Conservation (phyloP, 306 rosid genomes). For the Boehmeria nivea region DNA sequence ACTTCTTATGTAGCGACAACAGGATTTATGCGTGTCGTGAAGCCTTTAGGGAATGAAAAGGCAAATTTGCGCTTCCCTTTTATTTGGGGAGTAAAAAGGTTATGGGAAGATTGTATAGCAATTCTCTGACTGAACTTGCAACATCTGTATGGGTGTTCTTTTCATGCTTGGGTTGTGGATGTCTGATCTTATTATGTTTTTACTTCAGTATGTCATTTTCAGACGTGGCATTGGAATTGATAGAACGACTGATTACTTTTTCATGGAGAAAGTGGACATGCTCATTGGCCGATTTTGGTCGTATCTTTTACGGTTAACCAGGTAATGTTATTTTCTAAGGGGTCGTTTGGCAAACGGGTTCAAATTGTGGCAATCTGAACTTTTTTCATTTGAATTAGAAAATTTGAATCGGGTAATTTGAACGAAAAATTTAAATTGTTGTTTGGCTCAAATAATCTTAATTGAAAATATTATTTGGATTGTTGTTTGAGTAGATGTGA, state of each 20-base stretch:
- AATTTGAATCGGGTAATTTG: too few relatives aligned
- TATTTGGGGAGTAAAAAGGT: background rate
- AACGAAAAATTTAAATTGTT: too few relatives aligned
- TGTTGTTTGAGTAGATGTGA: too few relatives aligned
- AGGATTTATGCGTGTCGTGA: background rate
- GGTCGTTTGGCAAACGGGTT: too few relatives aligned
- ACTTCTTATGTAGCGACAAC: background rate
- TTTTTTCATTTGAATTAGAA: too few relatives aligned
- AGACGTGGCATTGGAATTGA: slow-evolving; percentile 90
- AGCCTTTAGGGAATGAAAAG: background rate
- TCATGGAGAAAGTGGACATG: slow-evolving; percentile 92
- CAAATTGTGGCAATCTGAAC: too few relatives aligned
- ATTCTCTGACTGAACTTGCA: background rate
- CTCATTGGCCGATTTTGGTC: slow-evolving; percentile 75
- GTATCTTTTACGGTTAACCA: slow-evolving; percentile 51
- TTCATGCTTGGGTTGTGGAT: background rate
- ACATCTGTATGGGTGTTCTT: too few relatives aligned
- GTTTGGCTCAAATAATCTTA: too few relatives aligned
- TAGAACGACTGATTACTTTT: slow-evolving; percentile 68
- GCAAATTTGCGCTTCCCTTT: background rate
- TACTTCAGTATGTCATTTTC: slow-evolving; percentile 69
- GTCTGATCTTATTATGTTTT: slow-evolving; percentile 32
- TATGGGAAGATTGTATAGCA: background rate
- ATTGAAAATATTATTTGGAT: too few relatives aligned
- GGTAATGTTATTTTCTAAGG: slow-evolving; percentile 35